Conservation (phyloP, 1,284 basidiomycete species). For the Nidula niveotomentosa region DNA sequence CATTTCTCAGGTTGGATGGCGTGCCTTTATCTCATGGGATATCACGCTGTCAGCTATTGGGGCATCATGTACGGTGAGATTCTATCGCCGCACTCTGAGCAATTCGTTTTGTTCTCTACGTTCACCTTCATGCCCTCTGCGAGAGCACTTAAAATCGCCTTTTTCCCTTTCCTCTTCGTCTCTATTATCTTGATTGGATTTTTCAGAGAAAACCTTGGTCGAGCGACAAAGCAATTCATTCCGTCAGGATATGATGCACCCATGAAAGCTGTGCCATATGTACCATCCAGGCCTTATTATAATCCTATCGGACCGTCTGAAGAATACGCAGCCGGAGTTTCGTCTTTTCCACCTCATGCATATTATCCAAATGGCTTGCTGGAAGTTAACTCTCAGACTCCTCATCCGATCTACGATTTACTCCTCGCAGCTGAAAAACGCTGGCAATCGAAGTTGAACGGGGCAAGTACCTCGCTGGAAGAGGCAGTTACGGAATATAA, state of each 20-base stretch:
- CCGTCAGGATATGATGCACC: neutral
- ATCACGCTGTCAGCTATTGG: too few relatives aligned
- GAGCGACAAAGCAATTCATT: neutral
- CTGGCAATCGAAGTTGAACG: slow-evolving; percentile 42
- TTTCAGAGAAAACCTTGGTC: neutral
- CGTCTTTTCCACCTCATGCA: slow-evolving; percentile 5
- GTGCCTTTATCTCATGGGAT: too few relatives aligned
- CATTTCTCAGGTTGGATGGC: too few relatives aligned
- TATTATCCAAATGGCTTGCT: slow-evolving; percentile 21
- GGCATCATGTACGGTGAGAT: too few relatives aligned
- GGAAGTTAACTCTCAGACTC: slow-evolving; percentile 18
- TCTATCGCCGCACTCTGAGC: too few relatives aligned
- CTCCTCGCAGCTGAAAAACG: slow-evolving; percentile 35
- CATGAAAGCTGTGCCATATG: too few relatives aligned
- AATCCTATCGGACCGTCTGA: too few relatives aligned
- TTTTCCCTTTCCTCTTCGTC: neutral
- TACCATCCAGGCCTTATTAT: too few relatives aligned
- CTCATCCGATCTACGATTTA: slow-evolving; percentile 45
- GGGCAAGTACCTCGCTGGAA: slow-evolving; percentile 43
- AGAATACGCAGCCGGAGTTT: neutral
- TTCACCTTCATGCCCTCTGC: neutral
- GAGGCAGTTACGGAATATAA: slow-evolving; percentile 50
- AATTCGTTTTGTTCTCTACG: neutral
- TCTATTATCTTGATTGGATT: neutral
- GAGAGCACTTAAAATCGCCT: neutral